Evolutionary conservation across 768 basidiomycete species (phyloP), one percentile per base, ranked within the genome.

Genomic region (Amanita rubescens): DNA sequence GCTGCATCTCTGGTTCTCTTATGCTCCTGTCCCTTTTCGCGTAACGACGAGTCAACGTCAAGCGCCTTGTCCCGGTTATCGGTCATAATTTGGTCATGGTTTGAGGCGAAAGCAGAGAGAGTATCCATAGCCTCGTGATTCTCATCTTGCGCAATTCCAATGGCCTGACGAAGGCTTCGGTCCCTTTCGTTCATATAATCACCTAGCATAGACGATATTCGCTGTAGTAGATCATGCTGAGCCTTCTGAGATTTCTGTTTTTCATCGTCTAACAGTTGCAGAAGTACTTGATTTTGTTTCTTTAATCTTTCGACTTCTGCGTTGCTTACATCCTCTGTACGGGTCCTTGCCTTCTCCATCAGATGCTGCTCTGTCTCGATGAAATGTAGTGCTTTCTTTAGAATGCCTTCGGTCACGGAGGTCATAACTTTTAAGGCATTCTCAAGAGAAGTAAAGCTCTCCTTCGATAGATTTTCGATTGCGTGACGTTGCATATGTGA

Each of bases 111-210:
- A 33, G 68, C 64, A 15, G 63, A 65, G 58, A 86, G 67, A 43
- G 74, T 73, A 42, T 72, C 71, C 58, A 85, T 76, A 1, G 77
- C 79, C 53, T 78, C 71, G 17, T 61, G 63, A 58, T 92, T 90
- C 44, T 75, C 80, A 20, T 71, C 70, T 34, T 78, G 74, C 22
- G 89, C 69, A 38, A 68, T 63, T 1, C 69, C 70, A 48, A 90
- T 73, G 1, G 81, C 77, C 24, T 81, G 78, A 37, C 77, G 75
- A 49, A 93, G 69, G 17, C 79, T 80, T 14, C 75, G 71, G 62
- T 94, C 86, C 25, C 88, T 80, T 44, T 84, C 77, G 39, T 77
- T 68, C 27, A 84, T 76, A 65, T 87, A 94, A 24, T 79, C 84
- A 10, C 78, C 81, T 2, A 96, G 69, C 58, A 94, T 73, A 3